Evolutionary conservation across 208 protist species (phyloP).

Genomic region (Vickermania spadyakhi): DNA sequence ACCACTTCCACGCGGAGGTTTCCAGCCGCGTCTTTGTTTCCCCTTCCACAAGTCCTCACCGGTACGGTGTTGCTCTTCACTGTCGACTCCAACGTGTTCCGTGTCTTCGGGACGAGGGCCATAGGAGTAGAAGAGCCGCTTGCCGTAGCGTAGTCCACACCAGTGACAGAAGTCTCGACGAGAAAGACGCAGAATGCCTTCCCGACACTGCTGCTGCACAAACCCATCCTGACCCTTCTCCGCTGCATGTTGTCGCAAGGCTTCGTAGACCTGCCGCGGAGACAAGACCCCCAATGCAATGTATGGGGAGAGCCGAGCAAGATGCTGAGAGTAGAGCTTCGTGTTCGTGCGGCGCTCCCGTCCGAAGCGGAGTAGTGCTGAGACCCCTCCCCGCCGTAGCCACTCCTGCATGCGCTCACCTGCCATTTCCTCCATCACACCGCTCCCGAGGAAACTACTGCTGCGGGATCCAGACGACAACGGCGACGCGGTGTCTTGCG

Average conservation of each 20-base stretch:
- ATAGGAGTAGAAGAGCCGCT: slow-evolving; percentile 71
- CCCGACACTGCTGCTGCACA: slow-evolving; percentile 72
- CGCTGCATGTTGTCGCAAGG: slow-evolving; percentile 41
- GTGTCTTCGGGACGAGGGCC: slow-evolving; percentile 75
- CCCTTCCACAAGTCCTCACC: too few species aligned
- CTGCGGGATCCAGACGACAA: background rate
- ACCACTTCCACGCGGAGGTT: too few species aligned
- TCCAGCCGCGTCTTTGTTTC: too few species aligned
- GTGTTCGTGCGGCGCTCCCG: slow-evolving; percentile 61
- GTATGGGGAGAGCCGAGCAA: slow-evolving; percentile 74
- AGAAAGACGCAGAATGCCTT: slow-evolving; percentile 66
- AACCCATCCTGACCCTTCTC: slow-evolving; percentile 53
- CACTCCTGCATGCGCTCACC: slow-evolving; percentile 47
- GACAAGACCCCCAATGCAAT: slow-evolving; percentile 64
- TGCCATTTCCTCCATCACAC: slow-evolving; percentile 35
- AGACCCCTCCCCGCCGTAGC: slow-evolving; percentile 53
- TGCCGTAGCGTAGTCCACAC: slow-evolving; percentile 76
- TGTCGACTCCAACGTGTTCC: slow-evolving; percentile 37
- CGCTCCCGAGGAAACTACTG: background rate
- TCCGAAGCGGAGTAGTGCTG: slow-evolving; percentile 62
- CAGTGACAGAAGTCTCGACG: slow-evolving; percentile 88
- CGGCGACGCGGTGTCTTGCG: slow-evolving; percentile 1
- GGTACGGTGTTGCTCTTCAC: too few species aligned
- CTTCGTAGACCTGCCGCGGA: slow-evolving; percentile 68
- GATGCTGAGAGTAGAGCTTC: slow-evolving; percentile 76